Percentiles rank a stretch among this genome's conserved stretches.
Evolutionary conservation across 2,329 filamentous ascomycete genomes (phyloP).

Genomic region (Phaeosphaeriaceae sp.): DNA sequence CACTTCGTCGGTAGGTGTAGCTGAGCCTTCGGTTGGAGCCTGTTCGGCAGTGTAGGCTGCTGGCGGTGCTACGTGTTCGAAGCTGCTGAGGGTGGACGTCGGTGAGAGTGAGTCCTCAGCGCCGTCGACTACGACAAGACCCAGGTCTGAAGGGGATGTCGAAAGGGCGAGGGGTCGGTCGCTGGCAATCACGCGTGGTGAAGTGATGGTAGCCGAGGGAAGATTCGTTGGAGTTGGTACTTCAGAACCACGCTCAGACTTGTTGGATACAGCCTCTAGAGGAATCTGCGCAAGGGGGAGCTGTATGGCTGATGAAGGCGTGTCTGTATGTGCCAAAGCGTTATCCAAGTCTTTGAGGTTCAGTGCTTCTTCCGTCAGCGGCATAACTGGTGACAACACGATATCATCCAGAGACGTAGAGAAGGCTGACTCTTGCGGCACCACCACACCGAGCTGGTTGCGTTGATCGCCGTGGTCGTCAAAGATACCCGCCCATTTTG

Average conservation of each 20-base stretch:
- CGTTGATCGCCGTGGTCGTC: constrained; percentile 28
- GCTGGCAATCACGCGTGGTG: constrained; percentile 59
- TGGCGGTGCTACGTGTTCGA: constrained; percentile 10
- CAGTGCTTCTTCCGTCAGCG: constrained; percentile 13
- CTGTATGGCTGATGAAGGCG: background rate
- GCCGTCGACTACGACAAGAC: constrained; percentile 86
- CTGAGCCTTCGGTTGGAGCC: background rate
- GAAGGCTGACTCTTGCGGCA: constrained; percentile 15
- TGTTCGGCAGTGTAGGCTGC: background rate
- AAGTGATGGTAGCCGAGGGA: constrained; percentile 44
- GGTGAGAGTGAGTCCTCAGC: constrained; percentile 56
- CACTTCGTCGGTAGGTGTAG: background rate
- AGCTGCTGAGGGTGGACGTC: constrained; percentile 17
- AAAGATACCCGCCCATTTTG: constrained; percentile 34
- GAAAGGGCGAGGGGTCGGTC: constrained; percentile 92
- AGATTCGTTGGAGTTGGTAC: constrained; percentile 7
- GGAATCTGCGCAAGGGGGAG: background rate
- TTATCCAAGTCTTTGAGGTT: constrained; percentile 12
- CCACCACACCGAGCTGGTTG: constrained; percentile 19
- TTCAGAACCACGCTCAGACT: constrained; percentile 20
- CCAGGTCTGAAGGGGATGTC: constrained; percentile 91
- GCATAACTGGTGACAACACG: constrained; percentile 1
- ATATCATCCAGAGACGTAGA: constrained; percentile 15
- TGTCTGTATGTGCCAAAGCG: background rate
- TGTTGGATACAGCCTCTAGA: constrained; percentile 10